phyloP scores from a whole-genome alignment of 257 asterid species.

The Buddleja alternifolia region DNA sequence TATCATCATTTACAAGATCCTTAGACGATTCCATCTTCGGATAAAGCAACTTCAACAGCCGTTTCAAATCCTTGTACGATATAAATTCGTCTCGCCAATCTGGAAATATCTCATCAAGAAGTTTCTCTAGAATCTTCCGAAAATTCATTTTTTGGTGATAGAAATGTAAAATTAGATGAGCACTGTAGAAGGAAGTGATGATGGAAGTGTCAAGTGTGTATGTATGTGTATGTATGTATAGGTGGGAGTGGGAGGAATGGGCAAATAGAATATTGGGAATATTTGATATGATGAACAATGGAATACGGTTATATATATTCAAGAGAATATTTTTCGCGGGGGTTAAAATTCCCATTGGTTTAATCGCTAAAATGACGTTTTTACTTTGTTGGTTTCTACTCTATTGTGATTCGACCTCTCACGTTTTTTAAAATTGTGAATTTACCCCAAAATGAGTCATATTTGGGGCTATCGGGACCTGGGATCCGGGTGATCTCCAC shows the following conservation, averaged over 20 bases:
- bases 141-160: conserved; percentile 46
- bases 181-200: background rate
- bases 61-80: conserved; percentile 56
- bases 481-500: no score
- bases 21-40: conserved; percentile 31
- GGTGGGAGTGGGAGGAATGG: conserved; percentile 13
- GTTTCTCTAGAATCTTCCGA: conserved; percentile 51
- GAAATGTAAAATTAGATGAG: background rate
- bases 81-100: conserved; percentile 61
- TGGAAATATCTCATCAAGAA: conserved; percentile 50
- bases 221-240: background rate
- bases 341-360: background rate
- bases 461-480: no score
- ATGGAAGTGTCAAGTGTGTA: background rate
- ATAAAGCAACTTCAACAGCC: conserved; percentile 45
- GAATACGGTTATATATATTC: background rate
- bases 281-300: background rate
- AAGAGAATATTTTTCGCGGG: no score
- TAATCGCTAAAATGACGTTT: background rate
- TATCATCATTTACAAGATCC: conserved; percentile 13
- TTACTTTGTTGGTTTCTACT: background rate
- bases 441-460: no score
- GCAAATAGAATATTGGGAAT: conserved; percentile 35
- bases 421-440: background rate
- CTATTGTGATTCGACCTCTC: background rate